Percentiles rank a stretch among this genome's conserved stretches.
Conservation (phyloP, 1,284 basidiomycete species). For the Anthracocystis setariae region DNA sequence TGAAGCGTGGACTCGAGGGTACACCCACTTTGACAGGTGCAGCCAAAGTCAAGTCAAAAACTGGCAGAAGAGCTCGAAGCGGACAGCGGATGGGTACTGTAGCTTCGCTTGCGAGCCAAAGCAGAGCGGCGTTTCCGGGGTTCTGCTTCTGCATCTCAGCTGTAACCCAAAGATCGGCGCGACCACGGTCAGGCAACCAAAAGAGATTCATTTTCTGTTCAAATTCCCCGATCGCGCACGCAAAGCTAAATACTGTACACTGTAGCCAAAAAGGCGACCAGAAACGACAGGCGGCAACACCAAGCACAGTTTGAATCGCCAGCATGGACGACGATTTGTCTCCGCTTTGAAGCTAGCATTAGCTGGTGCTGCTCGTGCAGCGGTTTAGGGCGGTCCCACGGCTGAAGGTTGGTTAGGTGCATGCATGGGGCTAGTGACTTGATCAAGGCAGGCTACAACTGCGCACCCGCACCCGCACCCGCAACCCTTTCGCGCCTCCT, state of each 20-base stretch:
- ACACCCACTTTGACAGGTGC: conserved; percentile 6
- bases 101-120: neutral
- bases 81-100: neutral
- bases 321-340: too few relatives aligned
- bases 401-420: too few relatives aligned
- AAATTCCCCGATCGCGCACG: neutral
- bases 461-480: too few relatives aligned
- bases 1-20: conserved; percentile 2
- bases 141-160: conserved; percentile 30
- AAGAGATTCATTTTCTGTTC: neutral
- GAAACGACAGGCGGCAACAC: too few relatives aligned
- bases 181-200: neutral
- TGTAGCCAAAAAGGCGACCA: too few relatives aligned
- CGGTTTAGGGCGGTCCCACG: too few relatives aligned
- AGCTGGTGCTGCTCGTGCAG: too few relatives aligned
- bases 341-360: too few relatives aligned
- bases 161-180: conserved; percentile 35
- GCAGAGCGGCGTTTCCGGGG: conserved; percentile 15
- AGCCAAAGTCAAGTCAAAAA: neutral
- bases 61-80: neutral
- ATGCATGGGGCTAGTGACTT: too few relatives aligned
- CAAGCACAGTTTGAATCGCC: too few relatives aligned
- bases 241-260: neutral
- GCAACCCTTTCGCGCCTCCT: too few relatives aligned
- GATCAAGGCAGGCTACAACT: too few relatives aligned